A percentile compares a stretch with the other conserved stretches of the same genome.
Evolutionary conservation across 2,329 filamentous ascomycete genomes (phyloP).

Genomic region (Neurospora sp.): DNA sequence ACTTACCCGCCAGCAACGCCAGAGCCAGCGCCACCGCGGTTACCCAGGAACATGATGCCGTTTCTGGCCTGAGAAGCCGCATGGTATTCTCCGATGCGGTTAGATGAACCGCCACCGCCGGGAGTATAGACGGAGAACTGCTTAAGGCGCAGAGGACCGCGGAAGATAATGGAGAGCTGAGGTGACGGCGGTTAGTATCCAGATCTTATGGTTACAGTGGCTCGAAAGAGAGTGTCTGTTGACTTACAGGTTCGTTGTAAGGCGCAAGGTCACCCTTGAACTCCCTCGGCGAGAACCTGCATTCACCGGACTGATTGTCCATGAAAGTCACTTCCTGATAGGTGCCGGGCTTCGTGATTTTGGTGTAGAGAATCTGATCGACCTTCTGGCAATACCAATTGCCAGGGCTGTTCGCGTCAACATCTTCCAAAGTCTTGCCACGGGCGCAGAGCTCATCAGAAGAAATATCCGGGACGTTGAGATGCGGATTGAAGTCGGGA

Average conservation of each 20-base stretch:
- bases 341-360: constrained; percentile 46
- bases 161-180: constrained; percentile 62
- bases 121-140: constrained; percentile 60
- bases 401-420: constrained; percentile 14
- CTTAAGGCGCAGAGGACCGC: constrained; percentile 57
- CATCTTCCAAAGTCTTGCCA: no score
- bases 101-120: constrained; percentile 24
- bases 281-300: constrained; percentile 20
- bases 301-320: constrained; percentile 32
- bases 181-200: neutral
- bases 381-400: constrained; percentile 61
- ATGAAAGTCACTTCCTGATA: constrained; percentile 58
- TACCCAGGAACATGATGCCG: constrained; percentile 38
- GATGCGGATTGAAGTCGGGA: neutral
- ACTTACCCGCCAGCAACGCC: constrained; percentile 16
- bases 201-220: no score
- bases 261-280: constrained; percentile 57
- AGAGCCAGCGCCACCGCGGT: constrained; percentile 34
- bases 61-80: constrained; percentile 28
- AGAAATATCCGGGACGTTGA: neutral
- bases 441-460: neutral
- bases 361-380: constrained; percentile 53
- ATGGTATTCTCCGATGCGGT: constrained; percentile 35
- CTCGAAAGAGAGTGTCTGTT: no score
- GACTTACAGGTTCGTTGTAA: constrained; percentile 57